Percentiles rank a stretch among this genome's conserved stretches.
These are phyloP conservation scores for Corymbia maculata DNA, from an alignment of 345 rosid genomes.

Conservation along the genomic window DNA sequence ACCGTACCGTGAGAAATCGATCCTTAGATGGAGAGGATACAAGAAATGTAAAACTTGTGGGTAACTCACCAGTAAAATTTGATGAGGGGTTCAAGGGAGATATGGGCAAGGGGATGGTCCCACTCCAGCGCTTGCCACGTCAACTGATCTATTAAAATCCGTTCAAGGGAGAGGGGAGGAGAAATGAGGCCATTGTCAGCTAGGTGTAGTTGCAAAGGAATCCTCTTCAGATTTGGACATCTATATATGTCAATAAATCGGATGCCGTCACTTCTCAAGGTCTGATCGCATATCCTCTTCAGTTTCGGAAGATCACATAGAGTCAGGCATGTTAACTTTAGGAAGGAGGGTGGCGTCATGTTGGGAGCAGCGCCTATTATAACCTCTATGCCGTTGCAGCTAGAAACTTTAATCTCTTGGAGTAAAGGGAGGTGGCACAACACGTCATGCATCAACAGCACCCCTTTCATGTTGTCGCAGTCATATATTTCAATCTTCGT, in stretches of 20 bases:
- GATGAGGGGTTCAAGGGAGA: rapidly evolving
- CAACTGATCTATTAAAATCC: rapidly evolving
- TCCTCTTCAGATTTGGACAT: background rate
- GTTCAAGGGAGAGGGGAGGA: background rate
- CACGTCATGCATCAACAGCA: no score
- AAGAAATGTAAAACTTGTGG: background rate
- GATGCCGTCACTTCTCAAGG: no score
- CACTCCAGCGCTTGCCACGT: background rate
- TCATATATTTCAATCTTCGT: rapidly evolving
- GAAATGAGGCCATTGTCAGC: background rate
- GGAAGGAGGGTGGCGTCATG: no score
- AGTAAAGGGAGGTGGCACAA: no score
- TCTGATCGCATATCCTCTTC: background rate
- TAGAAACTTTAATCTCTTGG: rapidly evolving
- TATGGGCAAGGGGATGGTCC: background rate
- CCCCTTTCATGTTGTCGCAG: background rate
- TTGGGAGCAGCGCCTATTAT: no score
- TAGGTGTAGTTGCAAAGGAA: background rate
- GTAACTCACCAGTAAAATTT: rapidly evolving
- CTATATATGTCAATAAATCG: rapidly evolving
- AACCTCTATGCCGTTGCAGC: no score
- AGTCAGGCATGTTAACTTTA: rapidly evolving
- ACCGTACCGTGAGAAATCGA: rapidly evolving
- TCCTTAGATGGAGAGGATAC: rapidly evolving
- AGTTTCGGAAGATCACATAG: rapidly evolving